Evolutionary conservation across 2,329 filamentous ascomycete species (phyloP).

Genomic region (Trichoderma sp.): DNA sequence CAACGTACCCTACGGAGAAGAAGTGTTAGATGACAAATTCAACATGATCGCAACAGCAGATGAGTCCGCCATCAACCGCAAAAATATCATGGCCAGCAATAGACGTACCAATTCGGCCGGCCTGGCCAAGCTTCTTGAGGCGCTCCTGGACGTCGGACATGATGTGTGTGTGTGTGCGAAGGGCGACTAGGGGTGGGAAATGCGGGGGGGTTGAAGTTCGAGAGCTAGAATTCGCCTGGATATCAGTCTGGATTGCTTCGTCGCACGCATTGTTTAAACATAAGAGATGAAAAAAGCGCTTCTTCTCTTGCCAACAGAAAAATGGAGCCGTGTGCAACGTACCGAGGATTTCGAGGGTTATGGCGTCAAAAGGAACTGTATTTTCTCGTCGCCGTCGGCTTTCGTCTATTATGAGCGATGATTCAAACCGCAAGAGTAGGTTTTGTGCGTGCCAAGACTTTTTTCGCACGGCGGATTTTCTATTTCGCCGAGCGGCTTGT

Average conservation of each 20-base stretch:
- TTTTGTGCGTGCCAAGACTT: conserved; percentile 49
- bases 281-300: neutral
- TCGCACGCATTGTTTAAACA: neutral
- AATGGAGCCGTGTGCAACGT: conserved; percentile 26
- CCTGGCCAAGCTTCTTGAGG: conserved; percentile 56
- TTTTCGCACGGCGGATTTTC: conserved; percentile 31
- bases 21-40: conserved; percentile 1
- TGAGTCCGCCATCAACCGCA: neutral
- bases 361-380: conserved; percentile 26
- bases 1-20: conserved; percentile 37
- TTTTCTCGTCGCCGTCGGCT: conserved; percentile 36
- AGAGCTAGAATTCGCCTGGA: conserved; percentile 11
- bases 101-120: conserved; percentile 65
- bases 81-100: neutral
- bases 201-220: conserved; percentile 19
- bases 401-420: conserved; percentile 33
- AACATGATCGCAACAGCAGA: neutral
- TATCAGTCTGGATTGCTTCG: neutral
- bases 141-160: conserved; percentile 59
- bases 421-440: conserved; percentile 36
- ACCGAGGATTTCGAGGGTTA: conserved; percentile 29
- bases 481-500: conserved; percentile 19
- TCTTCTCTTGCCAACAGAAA: neutral
- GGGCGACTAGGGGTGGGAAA: conserved; percentile 24
- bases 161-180: conserved; percentile 33